These are phyloP conservation scores for Jacaranda mimosifolia DNA, from an alignment of 257 asterid genomes.

Conservation along the genomic window DNA sequence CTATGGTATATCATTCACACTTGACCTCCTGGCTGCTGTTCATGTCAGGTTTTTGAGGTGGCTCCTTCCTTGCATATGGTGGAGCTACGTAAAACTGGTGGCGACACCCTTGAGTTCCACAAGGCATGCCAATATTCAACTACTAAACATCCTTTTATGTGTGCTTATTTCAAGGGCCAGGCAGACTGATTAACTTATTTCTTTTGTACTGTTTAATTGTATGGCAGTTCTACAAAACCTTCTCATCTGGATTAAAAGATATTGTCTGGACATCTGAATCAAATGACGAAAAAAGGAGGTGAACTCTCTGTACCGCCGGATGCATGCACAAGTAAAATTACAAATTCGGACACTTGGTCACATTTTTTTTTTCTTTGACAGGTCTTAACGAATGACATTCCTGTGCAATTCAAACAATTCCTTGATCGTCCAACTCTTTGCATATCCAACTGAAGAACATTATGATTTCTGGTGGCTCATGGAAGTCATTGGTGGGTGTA, in stretches of 20 bases:
- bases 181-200: neutral
- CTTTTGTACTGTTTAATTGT: neutral
- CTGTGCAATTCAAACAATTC: neutral
- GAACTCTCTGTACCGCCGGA: neutral
- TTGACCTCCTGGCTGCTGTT: slow-evolving; percentile 5
- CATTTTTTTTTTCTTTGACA: neutral
- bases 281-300: slow-evolving; percentile 50
- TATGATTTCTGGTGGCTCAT: no score
- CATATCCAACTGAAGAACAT: no score
- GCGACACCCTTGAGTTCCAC: slow-evolving; percentile 88
- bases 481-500: no score
- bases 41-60: slow-evolving; percentile 78
- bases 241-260: slow-evolving; percentile 77
- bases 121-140: slow-evolving; percentile 54
- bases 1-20: no score
- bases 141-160: neutral
- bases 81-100: slow-evolving; percentile 83
- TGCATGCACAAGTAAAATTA: neutral
- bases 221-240: slow-evolving; percentile 74
- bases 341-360: neutral
- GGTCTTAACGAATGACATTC: slow-evolving; percentile 1
- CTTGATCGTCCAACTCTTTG: no score
- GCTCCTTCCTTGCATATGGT: slow-evolving; percentile 88
- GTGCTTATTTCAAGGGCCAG: slow-evolving; percentile 4
- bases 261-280: slow-evolving; percentile 70